These are phyloP conservation scores for Pseudocercospora musae DNA, from an alignment of 2,329 filamentous ascomycete species.

Conservation along the genomic window DNA sequence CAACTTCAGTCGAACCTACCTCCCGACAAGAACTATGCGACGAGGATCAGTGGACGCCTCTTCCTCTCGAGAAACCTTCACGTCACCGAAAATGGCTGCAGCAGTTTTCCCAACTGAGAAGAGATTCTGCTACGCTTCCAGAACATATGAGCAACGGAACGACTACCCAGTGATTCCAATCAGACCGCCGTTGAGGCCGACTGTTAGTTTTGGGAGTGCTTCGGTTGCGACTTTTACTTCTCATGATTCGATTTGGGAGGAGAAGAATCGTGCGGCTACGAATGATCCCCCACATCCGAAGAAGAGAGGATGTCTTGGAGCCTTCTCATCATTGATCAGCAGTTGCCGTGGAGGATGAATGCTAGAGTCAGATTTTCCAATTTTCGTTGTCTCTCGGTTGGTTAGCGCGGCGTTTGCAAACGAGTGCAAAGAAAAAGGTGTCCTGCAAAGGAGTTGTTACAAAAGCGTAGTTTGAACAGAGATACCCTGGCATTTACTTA, in stretches of 20 bases:
- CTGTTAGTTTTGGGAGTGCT: slow-evolving; percentile 17
- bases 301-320: neutral
- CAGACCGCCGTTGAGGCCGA: slow-evolving; percentile 20
- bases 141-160: neutral
- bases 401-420: neutral
- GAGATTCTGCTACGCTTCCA: slow-evolving; percentile 23
- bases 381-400: neutral
- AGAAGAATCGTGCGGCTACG: slow-evolving; percentile 4
- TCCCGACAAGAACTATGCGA: neutral
- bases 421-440: neutral
- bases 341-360: neutral
- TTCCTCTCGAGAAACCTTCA: slow-evolving; percentile 3
- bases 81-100: slow-evolving; percentile 9
- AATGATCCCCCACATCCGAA: neutral
- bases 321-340: too few relatives aligned
- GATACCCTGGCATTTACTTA: neutral
- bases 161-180: slow-evolving; percentile 17
- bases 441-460: neutral
- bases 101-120: slow-evolving; percentile 12
- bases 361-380: too few relatives aligned
- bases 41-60: slow-evolving; percentile 13
- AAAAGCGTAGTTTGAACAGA: neutral
- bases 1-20: slow-evolving; percentile 13
- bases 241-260: slow-evolving; percentile 2
- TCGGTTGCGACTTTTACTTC: slow-evolving; percentile 21